These are phyloP conservation scores for Scleroderma citrinum DNA, from an alignment of 768 basidiomycete genomes.

Conservation along the genomic window DNA sequence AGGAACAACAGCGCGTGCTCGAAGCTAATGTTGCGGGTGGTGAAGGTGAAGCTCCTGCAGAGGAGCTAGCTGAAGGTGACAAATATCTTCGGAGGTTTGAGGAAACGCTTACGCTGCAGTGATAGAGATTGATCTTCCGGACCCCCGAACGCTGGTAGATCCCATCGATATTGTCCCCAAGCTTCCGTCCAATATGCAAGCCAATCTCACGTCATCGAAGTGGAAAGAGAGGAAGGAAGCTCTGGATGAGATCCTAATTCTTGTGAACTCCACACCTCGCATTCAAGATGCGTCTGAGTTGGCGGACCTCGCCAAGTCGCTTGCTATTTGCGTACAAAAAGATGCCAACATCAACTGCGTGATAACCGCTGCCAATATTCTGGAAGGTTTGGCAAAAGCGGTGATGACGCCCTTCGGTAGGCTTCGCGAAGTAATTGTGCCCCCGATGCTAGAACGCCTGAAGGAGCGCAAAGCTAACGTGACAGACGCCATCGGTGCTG, in stretches of 20 bases:
- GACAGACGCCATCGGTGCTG: conserved; percentile 80
- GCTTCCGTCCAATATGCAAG: conserved; percentile 69
- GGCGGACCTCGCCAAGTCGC: conserved; percentile 64
- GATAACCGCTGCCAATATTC: conserved; percentile 74
- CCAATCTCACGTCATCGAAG: conserved; percentile 79
- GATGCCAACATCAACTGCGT: conserved; percentile 98
- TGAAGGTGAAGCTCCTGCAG: conserved; percentile 34
- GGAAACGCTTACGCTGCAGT: conserved; percentile 8
- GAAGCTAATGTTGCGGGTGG: conserved; percentile 38
- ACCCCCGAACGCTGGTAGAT: conserved; percentile 77
- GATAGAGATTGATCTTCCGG: conserved; percentile 50
- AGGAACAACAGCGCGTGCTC: conserved; percentile 67
- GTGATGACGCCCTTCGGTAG: conserved; percentile 68
- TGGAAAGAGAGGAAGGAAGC: conserved; percentile 98
- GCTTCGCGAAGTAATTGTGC: conserved; percentile 65
- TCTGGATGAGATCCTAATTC: conserved; percentile 71
- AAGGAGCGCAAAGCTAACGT: conserved; percentile 94
- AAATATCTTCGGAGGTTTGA: conserved; percentile 9
- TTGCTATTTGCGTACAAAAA: conserved; percentile 75
- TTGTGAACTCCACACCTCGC: conserved; percentile 63
- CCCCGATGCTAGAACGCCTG: conserved; percentile 77
- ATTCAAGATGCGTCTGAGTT: conserved; percentile 80
- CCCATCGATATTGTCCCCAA: conserved; percentile 72
- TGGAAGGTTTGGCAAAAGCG: conserved; percentile 83
- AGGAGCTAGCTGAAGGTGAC: conserved; percentile 48